A percentile compares a stretch with the other conserved stretches of the same genome.
Conservation (phyloP, 805 yeast species). For the Sporopachydermia quercuum region DNA sequence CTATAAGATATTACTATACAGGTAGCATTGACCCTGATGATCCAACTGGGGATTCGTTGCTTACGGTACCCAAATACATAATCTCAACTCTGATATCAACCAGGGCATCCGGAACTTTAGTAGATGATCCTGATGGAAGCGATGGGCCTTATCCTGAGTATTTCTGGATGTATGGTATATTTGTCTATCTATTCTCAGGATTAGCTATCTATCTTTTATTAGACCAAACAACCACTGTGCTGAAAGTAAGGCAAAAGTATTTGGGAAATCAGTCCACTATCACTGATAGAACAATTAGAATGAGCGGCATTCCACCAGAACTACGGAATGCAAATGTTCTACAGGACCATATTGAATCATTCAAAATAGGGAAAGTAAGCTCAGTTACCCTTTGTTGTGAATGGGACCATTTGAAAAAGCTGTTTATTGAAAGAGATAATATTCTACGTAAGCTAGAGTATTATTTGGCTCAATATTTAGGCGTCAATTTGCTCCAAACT, state of each 20-base stretch:
- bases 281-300: slow-evolving; percentile 41
- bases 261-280: slow-evolving; percentile 44
- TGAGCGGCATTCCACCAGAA: slow-evolving; percentile 37
- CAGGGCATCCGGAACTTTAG: slow-evolving; percentile 4
- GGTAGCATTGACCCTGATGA: slow-evolving; percentile 36
- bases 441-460: slow-evolving; percentile 25
- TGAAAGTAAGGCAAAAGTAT: slow-evolving; percentile 39
- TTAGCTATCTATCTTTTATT: slow-evolving; percentile 31
- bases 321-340: slow-evolving; percentile 29
- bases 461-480: slow-evolving; percentile 26
- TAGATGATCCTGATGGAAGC: slow-evolving; percentile 4
- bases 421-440: slow-evolving; percentile 22
- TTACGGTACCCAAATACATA: too few relatives aligned
- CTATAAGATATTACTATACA: slow-evolving; percentile 55
- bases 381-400: slow-evolving; percentile 33
- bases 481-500: slow-evolving; percentile 20
- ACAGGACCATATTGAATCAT: slow-evolving; percentile 34
- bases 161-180: slow-evolving; percentile 37
- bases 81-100: too few relatives aligned
- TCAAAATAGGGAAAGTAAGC: slow-evolving; percentile 41
- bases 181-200: slow-evolving; percentile 38
- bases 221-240: slow-evolving; percentile 31
- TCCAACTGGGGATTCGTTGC: slow-evolving; percentile 3
- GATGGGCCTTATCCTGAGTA: slow-evolving; percentile 19
- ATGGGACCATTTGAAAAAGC: slow-evolving; percentile 26